phyloP scores from a whole-genome alignment of 176 grass and related monocot species.

The Guadua angustifolia region DNA sequence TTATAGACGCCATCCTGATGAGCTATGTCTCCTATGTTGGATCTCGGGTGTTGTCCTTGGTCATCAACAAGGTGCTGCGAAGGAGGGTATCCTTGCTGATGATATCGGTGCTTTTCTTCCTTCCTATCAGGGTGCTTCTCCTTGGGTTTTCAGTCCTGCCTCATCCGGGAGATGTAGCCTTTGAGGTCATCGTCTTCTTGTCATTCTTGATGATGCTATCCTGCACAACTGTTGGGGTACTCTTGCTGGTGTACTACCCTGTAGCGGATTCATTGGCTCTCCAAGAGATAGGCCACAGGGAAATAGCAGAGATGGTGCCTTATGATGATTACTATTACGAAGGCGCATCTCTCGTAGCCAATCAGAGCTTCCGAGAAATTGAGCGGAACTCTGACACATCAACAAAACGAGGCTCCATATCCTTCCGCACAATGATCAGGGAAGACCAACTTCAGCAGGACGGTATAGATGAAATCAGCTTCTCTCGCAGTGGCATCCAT shows the following conservation, averaged over 20 bases:
- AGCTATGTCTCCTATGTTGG: conserved; percentile 78
- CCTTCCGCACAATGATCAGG: conserved; percentile 75
- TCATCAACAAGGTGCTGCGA: conserved; percentile 86
- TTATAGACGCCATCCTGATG: conserved; percentile 77
- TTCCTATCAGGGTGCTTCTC: conserved; percentile 78
- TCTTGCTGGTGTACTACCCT: conserved; percentile 84
- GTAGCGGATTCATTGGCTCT: conserved; percentile 77
- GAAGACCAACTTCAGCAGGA: conserved; percentile 66
- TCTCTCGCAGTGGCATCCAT: conserved; percentile 49
- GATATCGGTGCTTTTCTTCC: conserved; percentile 68
- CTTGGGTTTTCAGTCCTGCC: conserved; percentile 84
- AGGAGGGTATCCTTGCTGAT: conserved; percentile 72
- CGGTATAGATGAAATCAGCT: conserved; percentile 44
- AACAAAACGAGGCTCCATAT: conserved; percentile 72
- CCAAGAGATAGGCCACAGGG: conserved; percentile 50
- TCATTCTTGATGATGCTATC: conserved; percentile 75
- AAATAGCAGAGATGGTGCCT: conserved; percentile 68
- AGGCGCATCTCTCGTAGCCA: conserved; percentile 63
- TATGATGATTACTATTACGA: conserved; percentile 97
- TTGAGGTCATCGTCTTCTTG: conserved; percentile 74
- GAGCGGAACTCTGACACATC: conserved; percentile 76
- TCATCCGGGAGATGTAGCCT: conserved; percentile 51
- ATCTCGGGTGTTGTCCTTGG: conserved; percentile 60
- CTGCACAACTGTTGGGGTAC: conserved; percentile 66
- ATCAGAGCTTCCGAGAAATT: conserved; percentile 68